Evolutionary conservation across 768 basidiomycete species (phyloP).

Genomic region (Macrolepiota fuliginosa): DNA sequence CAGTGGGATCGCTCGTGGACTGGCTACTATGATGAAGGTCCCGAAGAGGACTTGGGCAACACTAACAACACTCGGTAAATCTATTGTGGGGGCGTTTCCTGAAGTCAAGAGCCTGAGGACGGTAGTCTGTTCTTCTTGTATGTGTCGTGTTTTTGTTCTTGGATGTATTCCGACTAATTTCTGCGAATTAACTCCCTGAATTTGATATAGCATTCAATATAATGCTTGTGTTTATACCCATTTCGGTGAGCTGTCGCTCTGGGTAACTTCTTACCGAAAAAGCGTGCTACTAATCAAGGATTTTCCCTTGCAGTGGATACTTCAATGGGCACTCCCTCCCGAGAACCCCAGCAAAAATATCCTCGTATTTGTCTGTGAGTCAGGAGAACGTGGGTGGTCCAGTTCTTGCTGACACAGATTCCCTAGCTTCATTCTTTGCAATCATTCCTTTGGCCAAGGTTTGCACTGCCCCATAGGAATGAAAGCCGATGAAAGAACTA

Average conservation of each 20-base stretch:
- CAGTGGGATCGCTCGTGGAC: slow-evolving; percentile 43
- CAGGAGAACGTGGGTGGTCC: neutral
- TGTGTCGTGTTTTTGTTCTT: slow-evolving; percentile 16
- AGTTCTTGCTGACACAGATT: slow-evolving; percentile 1
- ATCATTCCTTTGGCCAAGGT: slow-evolving; percentile 87
- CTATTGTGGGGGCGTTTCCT: no score
- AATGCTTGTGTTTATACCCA: slow-evolving; percentile 66
- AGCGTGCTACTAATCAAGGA: neutral
- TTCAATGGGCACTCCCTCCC: slow-evolving; percentile 54
- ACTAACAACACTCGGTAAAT: no score
- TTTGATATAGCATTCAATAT: slow-evolving; percentile 58
- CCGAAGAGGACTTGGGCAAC: no score
- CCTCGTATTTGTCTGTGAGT: slow-evolving; percentile 72
- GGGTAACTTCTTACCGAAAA: neutral
- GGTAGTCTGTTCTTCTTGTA: slow-evolving; percentile 59
- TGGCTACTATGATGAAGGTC: no score
- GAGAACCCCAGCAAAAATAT: slow-evolving; percentile 42
- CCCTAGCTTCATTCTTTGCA: slow-evolving; percentile 76
- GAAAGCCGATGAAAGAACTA: neutral
- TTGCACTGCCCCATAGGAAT: neutral
- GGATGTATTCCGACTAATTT: neutral
- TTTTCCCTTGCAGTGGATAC: slow-evolving; percentile 73
- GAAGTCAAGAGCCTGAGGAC: slow-evolving; percentile 48
- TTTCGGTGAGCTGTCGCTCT: slow-evolving; percentile 50
- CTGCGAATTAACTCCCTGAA: neutral